phyloP scores from a whole-genome alignment of 441 rosid species.

The Croton setiger region DNA sequence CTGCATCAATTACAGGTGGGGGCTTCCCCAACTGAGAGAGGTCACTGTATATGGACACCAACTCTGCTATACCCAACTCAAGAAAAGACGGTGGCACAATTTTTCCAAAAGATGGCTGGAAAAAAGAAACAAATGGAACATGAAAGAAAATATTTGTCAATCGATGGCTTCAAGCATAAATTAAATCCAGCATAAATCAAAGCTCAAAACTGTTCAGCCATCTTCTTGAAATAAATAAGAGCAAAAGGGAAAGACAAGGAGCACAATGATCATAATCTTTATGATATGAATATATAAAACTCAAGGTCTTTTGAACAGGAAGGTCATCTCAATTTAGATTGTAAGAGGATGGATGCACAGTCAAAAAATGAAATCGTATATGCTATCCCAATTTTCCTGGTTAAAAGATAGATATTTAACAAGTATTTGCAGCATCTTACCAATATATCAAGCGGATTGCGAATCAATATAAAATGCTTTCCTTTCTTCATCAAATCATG shows the following conservation, averaged over 20 bases:
- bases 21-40: constrained; percentile 65
- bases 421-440: constrained; percentile 32
- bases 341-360: neutral
- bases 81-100: constrained; percentile 62
- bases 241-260: neutral
- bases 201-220: neutral
- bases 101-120: constrained; percentile 72
- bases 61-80: constrained; percentile 71
- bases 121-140: constrained; percentile 24
- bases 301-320: neutral
- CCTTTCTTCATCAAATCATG: constrained; percentile 68
- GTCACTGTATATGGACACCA: constrained; percentile 65
- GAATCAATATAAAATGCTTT: constrained; percentile 74
- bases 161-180: constrained; percentile 9
- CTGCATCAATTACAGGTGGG: constrained; percentile 67
- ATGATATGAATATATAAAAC: neutral
- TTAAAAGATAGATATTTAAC: neutral
- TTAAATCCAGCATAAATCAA: neutral
- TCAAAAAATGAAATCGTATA: neutral
- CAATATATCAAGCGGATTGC: constrained; percentile 70
- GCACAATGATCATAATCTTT: constrained; percentile 5
- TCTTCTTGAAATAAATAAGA: neutral
- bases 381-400: neutral
- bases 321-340: neutral
- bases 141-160: neutral